Percentiles rank a stretch among this genome's conserved stretches.
phyloP scores from a whole-genome alignment of 768 basidiomycete species.

The Suillus ampliporus region DNA sequence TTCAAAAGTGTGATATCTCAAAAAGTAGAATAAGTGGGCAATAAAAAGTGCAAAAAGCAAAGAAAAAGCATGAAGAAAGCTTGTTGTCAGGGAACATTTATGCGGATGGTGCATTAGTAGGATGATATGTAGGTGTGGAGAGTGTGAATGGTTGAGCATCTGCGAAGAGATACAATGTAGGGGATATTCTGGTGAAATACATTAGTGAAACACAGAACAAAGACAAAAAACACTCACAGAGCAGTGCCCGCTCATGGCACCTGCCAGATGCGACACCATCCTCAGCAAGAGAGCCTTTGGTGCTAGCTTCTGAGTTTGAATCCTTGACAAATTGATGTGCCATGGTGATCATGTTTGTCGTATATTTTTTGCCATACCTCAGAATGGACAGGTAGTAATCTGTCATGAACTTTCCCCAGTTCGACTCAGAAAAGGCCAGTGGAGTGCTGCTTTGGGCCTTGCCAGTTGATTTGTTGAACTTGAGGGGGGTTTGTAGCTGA shows the following conservation, averaged over 20 bases:
- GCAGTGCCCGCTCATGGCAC: neutral
- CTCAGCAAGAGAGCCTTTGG: neutral
- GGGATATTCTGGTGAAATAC: neutral
- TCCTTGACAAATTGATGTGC: neutral
- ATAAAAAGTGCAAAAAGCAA: neutral
- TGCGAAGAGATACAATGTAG: neutral
- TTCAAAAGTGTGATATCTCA: neutral
- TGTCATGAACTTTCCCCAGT: neutral
- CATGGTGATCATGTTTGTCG: neutral
- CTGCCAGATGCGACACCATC: neutral
- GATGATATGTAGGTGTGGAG: neutral
- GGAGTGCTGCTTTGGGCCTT: slow-evolving; percentile 1
- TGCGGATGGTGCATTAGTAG: neutral
- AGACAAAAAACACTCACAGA: neutral
- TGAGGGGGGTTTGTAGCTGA: slow-evolving; percentile 4
- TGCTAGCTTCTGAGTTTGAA: neutral
- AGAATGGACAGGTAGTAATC: neutral
- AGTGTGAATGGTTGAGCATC: neutral
- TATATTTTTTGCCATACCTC: neutral
- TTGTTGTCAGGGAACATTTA: neutral
- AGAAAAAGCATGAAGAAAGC: neutral
- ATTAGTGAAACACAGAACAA: neutral
- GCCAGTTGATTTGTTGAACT: slow-evolving; percentile 3
- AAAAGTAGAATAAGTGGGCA: neutral
- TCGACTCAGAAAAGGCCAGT: slow-evolving; percentile 3